Evolutionary conservation across 1,284 basidiomycete genomes (phyloP).

Genomic region (Cryptococcus depauperatus): DNA sequence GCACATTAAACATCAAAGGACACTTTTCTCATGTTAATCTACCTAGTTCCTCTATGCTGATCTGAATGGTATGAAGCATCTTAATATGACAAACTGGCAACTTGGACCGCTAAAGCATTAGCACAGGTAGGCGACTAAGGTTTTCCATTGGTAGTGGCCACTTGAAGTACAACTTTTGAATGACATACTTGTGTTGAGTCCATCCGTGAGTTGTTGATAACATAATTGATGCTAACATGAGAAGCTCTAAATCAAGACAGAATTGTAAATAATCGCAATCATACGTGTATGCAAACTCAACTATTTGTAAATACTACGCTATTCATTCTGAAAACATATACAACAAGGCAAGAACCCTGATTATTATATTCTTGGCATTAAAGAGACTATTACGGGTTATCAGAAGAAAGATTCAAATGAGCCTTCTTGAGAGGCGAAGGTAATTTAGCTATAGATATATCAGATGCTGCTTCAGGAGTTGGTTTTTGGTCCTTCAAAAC

Average conservation of each 20-base stretch:
- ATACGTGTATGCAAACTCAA: too few species aligned
- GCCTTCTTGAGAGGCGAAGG: constrained; percentile 37
- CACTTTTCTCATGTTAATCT: neutral
- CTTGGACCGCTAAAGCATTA: neutral
- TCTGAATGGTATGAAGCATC: constrained; percentile 16
- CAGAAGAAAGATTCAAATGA: constrained; percentile 2
- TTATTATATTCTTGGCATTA: too few species aligned
- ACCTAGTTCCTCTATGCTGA: constrained; percentile 24
- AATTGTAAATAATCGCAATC: too few species aligned
- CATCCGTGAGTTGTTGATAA: too few species aligned
- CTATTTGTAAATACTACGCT: too few species aligned
- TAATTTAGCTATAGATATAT: constrained; percentile 24
- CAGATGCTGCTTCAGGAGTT: neutral
- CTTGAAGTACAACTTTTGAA: constrained; percentile 16
- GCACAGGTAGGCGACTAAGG: constrained; percentile 20
- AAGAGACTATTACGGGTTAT: constrained; percentile 4
- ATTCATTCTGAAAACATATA: too few species aligned
- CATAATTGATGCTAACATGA: too few species aligned
- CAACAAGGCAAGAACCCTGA: too few species aligned
- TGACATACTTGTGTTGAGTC: too few species aligned
- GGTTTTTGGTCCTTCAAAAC: constrained; percentile 6
- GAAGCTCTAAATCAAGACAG: too few species aligned
- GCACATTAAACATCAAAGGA: neutral
- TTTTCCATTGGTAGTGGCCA: constrained; percentile 22
- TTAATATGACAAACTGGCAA: too few species aligned